A percentile compares a stretch with the other conserved stretches of the same genome.
phyloP scores from a whole-genome alignment of 768 basidiomycete species.

The Serpula lacrymans region DNA sequence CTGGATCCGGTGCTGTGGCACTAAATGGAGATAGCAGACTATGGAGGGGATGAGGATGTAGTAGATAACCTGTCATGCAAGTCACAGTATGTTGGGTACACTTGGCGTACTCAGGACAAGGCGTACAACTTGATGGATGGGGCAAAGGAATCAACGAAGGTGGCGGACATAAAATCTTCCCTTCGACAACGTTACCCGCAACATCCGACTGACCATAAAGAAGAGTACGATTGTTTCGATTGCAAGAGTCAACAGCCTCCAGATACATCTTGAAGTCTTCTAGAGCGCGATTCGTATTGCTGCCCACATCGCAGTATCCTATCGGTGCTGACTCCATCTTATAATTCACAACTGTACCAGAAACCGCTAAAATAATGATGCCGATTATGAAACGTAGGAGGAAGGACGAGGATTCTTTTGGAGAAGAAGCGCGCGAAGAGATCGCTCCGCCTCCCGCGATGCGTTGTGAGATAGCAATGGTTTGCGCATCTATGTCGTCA shows the following conservation, averaged over 20 bases:
- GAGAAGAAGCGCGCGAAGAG: slow-evolving; percentile 7
- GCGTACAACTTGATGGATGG: slow-evolving; percentile 62
- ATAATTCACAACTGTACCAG: slow-evolving; percentile 42
- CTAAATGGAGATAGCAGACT: slow-evolving; percentile 39
- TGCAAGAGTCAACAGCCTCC: slow-evolving; percentile 52
- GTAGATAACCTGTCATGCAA: slow-evolving; percentile 67
- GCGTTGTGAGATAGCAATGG: slow-evolving; percentile 33
- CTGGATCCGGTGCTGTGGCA: slow-evolving; percentile 34
- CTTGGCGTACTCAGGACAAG: slow-evolving; percentile 66
- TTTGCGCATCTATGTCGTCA: slow-evolving; percentile 18
- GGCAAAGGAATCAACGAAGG: slow-evolving; percentile 52
- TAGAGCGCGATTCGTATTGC: slow-evolving; percentile 54
- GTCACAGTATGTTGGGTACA: slow-evolving; percentile 55
- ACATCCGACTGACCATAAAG: slow-evolving; percentile 32
- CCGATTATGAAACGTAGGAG: slow-evolving; percentile 43
- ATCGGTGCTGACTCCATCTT: slow-evolving; percentile 67
- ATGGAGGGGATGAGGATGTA: slow-evolving; percentile 60
- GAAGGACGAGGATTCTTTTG: slow-evolving; percentile 19
- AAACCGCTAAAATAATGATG: slow-evolving; percentile 31
- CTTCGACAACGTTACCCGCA: slow-evolving; percentile 22
- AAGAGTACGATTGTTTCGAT: slow-evolving; percentile 49
- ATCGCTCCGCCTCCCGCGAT: slow-evolving; percentile 32
- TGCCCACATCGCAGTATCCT: slow-evolving; percentile 73
- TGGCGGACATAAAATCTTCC: slow-evolving; percentile 48
- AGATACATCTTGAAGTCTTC: slow-evolving; percentile 44